Evolutionary conservation across 1,139 yeast genomes (phyloP).

Genomic region (Magnusiomyces paraingens): DNA sequence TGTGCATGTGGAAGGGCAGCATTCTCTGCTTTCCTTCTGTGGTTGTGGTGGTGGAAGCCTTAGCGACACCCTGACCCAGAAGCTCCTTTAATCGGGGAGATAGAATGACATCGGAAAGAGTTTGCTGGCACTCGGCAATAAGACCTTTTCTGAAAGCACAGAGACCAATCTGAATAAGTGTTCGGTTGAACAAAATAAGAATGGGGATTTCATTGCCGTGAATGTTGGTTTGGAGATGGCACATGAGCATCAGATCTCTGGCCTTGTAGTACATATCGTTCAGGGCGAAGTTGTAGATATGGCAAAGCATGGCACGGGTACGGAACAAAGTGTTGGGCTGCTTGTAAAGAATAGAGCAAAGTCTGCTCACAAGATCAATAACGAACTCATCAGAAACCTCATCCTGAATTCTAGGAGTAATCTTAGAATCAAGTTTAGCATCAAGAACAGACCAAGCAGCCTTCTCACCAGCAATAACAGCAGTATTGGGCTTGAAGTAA

Average conservation of each 20-base stretch:
- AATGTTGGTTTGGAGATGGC: constrained; percentile 77
- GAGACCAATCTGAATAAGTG: constrained; percentile 90
- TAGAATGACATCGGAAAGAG: constrained; percentile 81
- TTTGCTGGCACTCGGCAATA: constrained; percentile 80
- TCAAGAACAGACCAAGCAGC: constrained; percentile 59
- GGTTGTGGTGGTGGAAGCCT: constrained; percentile 39
- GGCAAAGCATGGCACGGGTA: constrained; percentile 77
- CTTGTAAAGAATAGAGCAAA: constrained; percentile 58
- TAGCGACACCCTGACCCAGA: constrained; percentile 85
- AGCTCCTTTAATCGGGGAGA: constrained; percentile 85
- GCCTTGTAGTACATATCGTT: constrained; percentile 79
- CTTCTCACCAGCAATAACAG: constrained; percentile 62
- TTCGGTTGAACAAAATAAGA: constrained; percentile 91
- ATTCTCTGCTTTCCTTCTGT: constrained; percentile 71
- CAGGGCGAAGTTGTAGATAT: constrained; percentile 86
- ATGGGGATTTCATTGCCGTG: constrained; percentile 77
- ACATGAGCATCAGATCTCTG: constrained; percentile 77
- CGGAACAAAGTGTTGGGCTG: constrained; percentile 65
- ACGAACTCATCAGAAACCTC: constrained; percentile 32
- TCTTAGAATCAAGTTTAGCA: constrained; percentile 27
- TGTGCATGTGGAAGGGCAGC: constrained; percentile 97
- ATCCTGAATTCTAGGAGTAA: constrained; percentile 33
- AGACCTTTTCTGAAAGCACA: constrained; percentile 92
- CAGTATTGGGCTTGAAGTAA: constrained; percentile 81
- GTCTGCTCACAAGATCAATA: constrained; percentile 53